Conservation (phyloP, 306 rosid genomes). For the Betula pendula region DNA sequence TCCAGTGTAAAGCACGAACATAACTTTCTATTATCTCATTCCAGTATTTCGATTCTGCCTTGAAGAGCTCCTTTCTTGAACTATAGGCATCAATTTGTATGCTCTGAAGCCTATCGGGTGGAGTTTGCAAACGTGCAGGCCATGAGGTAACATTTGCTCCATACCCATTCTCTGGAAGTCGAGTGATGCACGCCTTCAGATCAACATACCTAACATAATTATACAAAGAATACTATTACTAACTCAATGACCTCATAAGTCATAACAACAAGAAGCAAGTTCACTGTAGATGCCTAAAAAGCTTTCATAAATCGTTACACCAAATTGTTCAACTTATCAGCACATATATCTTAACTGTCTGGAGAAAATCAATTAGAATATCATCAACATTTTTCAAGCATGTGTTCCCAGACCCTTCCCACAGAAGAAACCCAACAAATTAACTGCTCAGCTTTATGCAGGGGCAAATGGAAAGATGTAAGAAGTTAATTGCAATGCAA, state of each 20-base stretch:
- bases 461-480: background rate
- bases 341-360: background rate
- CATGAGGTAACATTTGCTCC: slow-evolving; percentile 64
- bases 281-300: slow-evolving; percentile 18
- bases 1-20: slow-evolving; percentile 67
- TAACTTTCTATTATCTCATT: slow-evolving; percentile 61
- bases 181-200: slow-evolving; percentile 82
- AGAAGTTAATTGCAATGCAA: background rate
- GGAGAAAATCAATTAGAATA: background rate
- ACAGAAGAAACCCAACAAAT: background rate
- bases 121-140: slow-evolving; percentile 82
- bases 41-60: slow-evolving; percentile 83
- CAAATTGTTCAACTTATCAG: slow-evolving; percentile 1
- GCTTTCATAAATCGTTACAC: slow-evolving; percentile 10
- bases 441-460: background rate
- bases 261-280: background rate
- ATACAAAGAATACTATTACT: slow-evolving; percentile 29
- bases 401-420: background rate
- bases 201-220: slow-evolving; percentile 65
- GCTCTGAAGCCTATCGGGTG: slow-evolving; percentile 86
- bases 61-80: slow-evolving; percentile 88
- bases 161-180: slow-evolving; percentile 67
- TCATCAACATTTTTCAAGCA: background rate
- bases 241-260: slow-evolving; percentile 21
- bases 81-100: slow-evolving; percentile 72